Evolutionary conservation across 1,139 yeast species (phyloP).

Genomic region (Torulaspora pretoriensis): DNA sequence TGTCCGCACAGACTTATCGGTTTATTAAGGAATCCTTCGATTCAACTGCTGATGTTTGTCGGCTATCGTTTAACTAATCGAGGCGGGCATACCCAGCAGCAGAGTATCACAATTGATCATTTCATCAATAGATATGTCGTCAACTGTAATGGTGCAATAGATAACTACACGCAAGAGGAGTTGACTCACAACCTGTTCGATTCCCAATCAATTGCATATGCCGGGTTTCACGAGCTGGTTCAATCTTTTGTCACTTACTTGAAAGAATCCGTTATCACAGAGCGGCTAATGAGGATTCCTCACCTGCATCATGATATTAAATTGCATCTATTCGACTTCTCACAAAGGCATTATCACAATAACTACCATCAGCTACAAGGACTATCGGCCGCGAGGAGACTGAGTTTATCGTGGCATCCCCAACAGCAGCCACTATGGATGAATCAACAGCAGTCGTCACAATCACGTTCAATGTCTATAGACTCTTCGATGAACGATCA

Average conservation of each 20-base stretch:
- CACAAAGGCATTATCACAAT: conserved; percentile 7
- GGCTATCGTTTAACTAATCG: conserved; percentile 18
- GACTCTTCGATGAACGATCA: conserved; percentile 19
- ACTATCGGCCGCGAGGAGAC: conserved; percentile 1
- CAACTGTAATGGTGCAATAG: conserved; percentile 17
- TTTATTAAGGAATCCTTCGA: conserved; percentile 22
- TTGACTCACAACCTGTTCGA: conserved; percentile 22
- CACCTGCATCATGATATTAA: conserved; percentile 9
- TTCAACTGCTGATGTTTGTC: conserved; percentile 23
- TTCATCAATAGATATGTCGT: conserved; percentile 24
- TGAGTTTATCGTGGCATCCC: conserved; percentile 7
- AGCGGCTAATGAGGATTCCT: conserved; percentile 15
- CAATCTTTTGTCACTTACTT: conserved; percentile 15
- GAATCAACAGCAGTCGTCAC: conserved; percentile 8
- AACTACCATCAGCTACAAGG: not conserved
- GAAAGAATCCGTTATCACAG: conserved; percentile 18
- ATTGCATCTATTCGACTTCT: conserved; percentile 12
- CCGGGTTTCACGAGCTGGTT: conserved; percentile 23
- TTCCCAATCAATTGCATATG: conserved; percentile 17
- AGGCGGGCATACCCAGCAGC: conserved; percentile 3
- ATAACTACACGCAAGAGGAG: conserved; percentile 23
- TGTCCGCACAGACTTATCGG: conserved; percentile 15
- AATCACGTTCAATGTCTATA: conserved; percentile 12
- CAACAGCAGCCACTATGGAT: conserved; percentile 8
- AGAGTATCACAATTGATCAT: conserved; percentile 12